phyloP scores from a whole-genome alignment of 805 yeast species.

The Sugiyamaella smithiae region DNA sequence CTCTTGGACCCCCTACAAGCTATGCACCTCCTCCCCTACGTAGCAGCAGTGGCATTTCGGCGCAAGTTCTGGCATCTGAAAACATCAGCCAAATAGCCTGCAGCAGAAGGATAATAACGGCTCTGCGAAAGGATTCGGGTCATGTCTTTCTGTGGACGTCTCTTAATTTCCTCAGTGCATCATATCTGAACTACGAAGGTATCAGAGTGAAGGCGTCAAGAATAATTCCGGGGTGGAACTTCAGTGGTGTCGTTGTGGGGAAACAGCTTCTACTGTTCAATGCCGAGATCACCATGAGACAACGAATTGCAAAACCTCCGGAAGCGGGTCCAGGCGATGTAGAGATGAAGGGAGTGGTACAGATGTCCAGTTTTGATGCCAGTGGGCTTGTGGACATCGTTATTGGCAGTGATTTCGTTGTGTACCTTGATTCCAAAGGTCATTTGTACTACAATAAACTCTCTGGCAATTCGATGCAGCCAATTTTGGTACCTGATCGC shows the following conservation, averaged over 20 bases:
- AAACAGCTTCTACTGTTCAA: background rate
- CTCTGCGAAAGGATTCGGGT: background rate
- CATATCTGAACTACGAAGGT: background rate
- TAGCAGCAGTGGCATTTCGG: background rate
- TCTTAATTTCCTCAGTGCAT: background rate
- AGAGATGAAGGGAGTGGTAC: background rate
- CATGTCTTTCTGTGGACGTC: background rate
- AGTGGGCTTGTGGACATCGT: constrained; percentile 45
- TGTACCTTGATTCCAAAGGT: constrained; percentile 50
- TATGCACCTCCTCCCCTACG: background rate
- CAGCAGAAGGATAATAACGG: background rate
- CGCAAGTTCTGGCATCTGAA: background rate
- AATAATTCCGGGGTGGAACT: constrained; percentile 67
- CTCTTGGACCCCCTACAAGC: background rate
- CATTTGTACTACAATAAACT: constrained; percentile 39
- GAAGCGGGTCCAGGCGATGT: constrained; percentile 1
- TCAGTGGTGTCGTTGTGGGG: constrained; percentile 47
- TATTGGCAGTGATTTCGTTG: constrained; percentile 50
- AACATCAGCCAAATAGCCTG: background rate
- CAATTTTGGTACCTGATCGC: constrained; percentile 20
- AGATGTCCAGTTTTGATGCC: background rate
- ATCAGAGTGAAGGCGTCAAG: constrained; percentile 19
- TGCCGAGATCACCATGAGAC: background rate
- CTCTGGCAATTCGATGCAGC: background rate
- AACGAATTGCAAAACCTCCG: background rate